Conservation (phyloP, 2,329 filamentous ascomycete genomes). For the Fusarium sp. region DNA sequence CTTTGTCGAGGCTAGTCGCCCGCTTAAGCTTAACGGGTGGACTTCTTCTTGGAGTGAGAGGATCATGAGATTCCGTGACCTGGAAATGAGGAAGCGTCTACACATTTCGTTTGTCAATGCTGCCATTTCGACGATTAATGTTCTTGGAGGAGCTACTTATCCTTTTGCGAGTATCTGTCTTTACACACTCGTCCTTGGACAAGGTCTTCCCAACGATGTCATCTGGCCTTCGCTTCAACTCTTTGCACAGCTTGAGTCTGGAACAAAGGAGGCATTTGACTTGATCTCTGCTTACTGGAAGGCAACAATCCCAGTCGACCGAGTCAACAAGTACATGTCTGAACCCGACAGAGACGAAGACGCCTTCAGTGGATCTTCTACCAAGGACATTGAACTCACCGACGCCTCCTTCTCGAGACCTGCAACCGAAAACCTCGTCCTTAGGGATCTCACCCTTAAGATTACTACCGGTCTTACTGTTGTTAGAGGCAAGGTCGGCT, state of each 20-base stretch:
- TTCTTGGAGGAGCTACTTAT: constrained; percentile 78
- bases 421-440: constrained; percentile 66
- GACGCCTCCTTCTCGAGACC: constrained; percentile 85
- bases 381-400: constrained; percentile 63
- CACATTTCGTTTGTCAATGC: constrained; percentile 52
- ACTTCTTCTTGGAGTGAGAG: constrained; percentile 52
- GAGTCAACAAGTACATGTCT: constrained; percentile 87
- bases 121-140: constrained; percentile 76
- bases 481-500: constrained; percentile 69
- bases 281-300: constrained; percentile 84
- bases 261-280: constrained; percentile 79
- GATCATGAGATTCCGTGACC: constrained; percentile 51
- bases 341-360: constrained; percentile 80
- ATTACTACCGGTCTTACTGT: constrained; percentile 66
- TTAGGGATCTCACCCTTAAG: constrained; percentile 59
- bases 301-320: constrained; percentile 82
- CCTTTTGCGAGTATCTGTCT: constrained; percentile 85
- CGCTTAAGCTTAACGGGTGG: constrained; percentile 61
- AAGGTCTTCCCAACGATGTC: constrained; percentile 79
- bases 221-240: constrained; percentile 89
- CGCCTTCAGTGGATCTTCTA: constrained; percentile 50
- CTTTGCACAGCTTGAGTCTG: constrained; percentile 80
- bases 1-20: constrained; percentile 87
- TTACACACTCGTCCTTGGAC: constrained; percentile 78
- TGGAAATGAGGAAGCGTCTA: constrained; percentile 53